Conservation (phyloP, 352 stramenopile species). For the Pythium brassicae region DNA sequence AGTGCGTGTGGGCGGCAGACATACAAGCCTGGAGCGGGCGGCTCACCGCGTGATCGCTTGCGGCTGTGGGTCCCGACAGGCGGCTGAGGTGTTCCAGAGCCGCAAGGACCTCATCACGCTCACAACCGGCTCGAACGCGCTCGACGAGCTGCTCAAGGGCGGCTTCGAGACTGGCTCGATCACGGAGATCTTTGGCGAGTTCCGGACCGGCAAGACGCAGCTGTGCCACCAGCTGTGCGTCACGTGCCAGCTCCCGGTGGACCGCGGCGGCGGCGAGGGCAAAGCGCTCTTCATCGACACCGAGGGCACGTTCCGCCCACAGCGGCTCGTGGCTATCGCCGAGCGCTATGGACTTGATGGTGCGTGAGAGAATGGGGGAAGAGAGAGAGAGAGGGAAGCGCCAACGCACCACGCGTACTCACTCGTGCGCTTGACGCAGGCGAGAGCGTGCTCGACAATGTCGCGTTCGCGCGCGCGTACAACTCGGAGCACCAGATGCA, state of each 20-base stretch:
- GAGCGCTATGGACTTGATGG: constrained; percentile 97
- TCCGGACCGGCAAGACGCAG: constrained; percentile 99
- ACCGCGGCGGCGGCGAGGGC: constrained; percentile 96
- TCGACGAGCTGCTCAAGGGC: constrained; percentile 89
- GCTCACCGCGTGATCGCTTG: not conserved
- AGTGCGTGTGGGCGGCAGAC: too few relatives aligned
- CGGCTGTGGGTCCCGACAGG: constrained; percentile 30
- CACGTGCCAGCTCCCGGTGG: constrained; percentile 97
- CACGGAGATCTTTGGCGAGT: constrained; percentile 99
- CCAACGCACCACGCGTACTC: not conserved
- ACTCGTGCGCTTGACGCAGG: constrained; percentile 17
- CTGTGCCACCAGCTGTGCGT: constrained; percentile 99
- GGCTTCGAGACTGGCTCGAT: constrained; percentile 98
- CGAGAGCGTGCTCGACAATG: constrained; percentile 97
- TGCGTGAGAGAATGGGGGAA: constrained; percentile 4
- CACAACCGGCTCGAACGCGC: constrained; percentile 89
- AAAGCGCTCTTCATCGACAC: constrained; percentile 99
- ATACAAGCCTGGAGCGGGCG: too few relatives aligned
- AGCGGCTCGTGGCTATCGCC: constrained; percentile 96
- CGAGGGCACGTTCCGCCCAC: constrained; percentile 97
- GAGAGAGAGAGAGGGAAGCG: not conserved
- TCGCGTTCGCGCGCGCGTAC: constrained; percentile 97
- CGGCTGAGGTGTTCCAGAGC: constrained; percentile 83
- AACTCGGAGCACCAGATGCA: constrained; percentile 99
- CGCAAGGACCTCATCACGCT: constrained; percentile 93